These are phyloP conservation scores for Ganoderma sinense DNA, from an alignment of 1,284 basidiomycete genomes.

Conservation along the genomic window DNA sequence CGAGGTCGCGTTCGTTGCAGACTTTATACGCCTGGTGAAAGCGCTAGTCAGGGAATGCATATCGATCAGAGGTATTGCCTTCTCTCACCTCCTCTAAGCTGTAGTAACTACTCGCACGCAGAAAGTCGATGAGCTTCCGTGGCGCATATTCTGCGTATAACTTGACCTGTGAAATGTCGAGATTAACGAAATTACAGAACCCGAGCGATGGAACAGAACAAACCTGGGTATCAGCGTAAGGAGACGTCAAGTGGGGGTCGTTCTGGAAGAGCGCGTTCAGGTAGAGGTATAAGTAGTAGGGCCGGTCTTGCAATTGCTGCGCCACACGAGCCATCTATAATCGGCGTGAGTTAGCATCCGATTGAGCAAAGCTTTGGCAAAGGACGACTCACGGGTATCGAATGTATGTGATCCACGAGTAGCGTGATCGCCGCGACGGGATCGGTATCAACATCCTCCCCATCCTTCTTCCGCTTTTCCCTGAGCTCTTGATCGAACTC, in stretches of 20 bases:
- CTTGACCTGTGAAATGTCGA: slow-evolving; percentile 62
- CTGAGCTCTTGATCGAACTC: slow-evolving; percentile 94
- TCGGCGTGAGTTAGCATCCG: background rate
- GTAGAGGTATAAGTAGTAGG: slow-evolving; percentile 92
- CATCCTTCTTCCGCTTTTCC: slow-evolving; percentile 59
- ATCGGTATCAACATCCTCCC: slow-evolving; percentile 45
- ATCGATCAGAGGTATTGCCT: too few relatives aligned
- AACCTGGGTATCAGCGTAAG: slow-evolving; percentile 88
- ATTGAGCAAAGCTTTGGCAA: background rate
- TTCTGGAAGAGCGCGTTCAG: slow-evolving; percentile 91
- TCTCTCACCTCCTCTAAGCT: slow-evolving; percentile 80
- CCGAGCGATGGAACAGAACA: slow-evolving; percentile 7
- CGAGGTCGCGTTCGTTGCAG: slow-evolving; percentile 86
- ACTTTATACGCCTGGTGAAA: slow-evolving; percentile 80
- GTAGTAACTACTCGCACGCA: slow-evolving; percentile 93
- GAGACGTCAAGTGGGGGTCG: slow-evolving; percentile 83
- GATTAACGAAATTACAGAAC: background rate
- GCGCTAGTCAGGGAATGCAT: background rate
- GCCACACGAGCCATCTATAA: slow-evolving; percentile 86
- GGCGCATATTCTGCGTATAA: slow-evolving; percentile 93
- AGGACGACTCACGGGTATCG: slow-evolving; percentile 81
- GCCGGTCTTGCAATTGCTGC: slow-evolving; percentile 81
- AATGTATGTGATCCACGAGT: slow-evolving; percentile 94
- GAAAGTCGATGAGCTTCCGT: slow-evolving; percentile 84
- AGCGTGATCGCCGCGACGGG: slow-evolving; percentile 82